Evolutionary conservation across 441 rosid species (phyloP).

Genomic region (Pelargonium cotyledonis): DNA sequence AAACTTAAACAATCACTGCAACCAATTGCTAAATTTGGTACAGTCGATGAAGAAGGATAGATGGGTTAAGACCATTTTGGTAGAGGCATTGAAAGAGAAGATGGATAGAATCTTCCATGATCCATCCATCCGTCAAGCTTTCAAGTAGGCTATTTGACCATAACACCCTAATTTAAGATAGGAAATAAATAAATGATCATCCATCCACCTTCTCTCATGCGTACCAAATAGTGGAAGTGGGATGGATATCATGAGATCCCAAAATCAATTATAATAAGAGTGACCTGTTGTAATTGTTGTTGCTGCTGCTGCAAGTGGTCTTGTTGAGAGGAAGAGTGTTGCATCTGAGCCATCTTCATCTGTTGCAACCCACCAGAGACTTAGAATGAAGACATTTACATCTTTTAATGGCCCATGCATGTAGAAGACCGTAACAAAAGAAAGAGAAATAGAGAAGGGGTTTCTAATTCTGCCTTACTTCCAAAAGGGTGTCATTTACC

Average conservation of each 20-base stretch:
- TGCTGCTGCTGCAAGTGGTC: conserved; percentile 45
- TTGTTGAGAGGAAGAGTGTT: conserved; percentile 53
- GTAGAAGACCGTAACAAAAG: conserved; percentile 4
- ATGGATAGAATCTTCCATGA: not conserved
- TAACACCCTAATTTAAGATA: not conserved
- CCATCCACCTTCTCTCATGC: not conserved
- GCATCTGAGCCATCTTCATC: conserved; percentile 55
- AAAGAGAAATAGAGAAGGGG: not conserved
- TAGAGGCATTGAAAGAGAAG: not conserved
- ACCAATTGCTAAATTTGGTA: conserved; percentile 5
- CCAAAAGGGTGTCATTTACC: not conserved
- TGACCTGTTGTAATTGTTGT: conserved; percentile 33
- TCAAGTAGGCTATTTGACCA: not conserved
- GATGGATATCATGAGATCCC: conserved; percentile 8
- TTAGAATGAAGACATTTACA: conserved; percentile 14
- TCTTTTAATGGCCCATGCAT: conserved; percentile 1
- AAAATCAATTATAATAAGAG: conserved; percentile 13
- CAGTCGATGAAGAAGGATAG: not conserved
- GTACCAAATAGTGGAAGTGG: not conserved
- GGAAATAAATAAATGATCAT: not conserved
- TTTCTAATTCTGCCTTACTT: not conserved
- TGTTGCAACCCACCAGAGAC: conserved; percentile 23
- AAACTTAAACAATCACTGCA: not conserved
- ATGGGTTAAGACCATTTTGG: not conserved
- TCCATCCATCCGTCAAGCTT: not conserved